Base-by-base conservation (phyloP, 306 rosid species). In the Biancaea sappan region DNA sequence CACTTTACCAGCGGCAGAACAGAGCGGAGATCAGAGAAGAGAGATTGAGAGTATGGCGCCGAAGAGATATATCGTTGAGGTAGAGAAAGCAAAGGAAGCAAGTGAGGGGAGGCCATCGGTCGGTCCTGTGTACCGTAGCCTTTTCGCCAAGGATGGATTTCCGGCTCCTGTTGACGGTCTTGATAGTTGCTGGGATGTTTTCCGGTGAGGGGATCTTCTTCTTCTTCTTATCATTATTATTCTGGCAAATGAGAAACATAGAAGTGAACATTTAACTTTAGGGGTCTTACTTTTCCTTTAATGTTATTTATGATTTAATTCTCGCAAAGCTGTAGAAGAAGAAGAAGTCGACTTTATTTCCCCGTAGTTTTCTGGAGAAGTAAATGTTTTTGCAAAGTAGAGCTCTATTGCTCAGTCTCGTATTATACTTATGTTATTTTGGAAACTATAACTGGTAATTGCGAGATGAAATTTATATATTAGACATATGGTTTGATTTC, bases 111-210 rank as follows among this genome's bases (percentile, higher is more conserved):
- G 65, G 41, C 96, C 95, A 0, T 88, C 98, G 1, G 29, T 77
- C 2, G 98, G 98, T 14, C 90, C 97, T 11, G 95, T 84, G 3
- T 91, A 94, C 21, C 91, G 98, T 47, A 92, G 97, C 80, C 40
- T 85, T 48, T 90, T 90, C 69, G 93, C 98, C 1, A 92, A 90
- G 71, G 86, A 92, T 77, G 97, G 97, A 9, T 91, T 88, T 47
- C 97, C 98, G 9, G 26, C 90, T 44, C 89, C 95, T 16, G 58
- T 85, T 56, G 43, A 46, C 2, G 96, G 96, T 53, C 79, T 94
- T 77, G 81, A 90, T n/a, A 37, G 80, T 66, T 94, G 98, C 87
- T 94, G 98, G 98, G 98, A 94, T 60, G 84, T 94, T 48, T 94
- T 94, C 63, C 86, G 96, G 98, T 94, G 57, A 63, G 77, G 34